Percentiles rank a stretch among this genome's conserved stretches.
These are phyloP conservation scores for Nakazawaea molendinolei DNA, from an alignment of 805 yeast species.

Conservation along the genomic window DNA sequence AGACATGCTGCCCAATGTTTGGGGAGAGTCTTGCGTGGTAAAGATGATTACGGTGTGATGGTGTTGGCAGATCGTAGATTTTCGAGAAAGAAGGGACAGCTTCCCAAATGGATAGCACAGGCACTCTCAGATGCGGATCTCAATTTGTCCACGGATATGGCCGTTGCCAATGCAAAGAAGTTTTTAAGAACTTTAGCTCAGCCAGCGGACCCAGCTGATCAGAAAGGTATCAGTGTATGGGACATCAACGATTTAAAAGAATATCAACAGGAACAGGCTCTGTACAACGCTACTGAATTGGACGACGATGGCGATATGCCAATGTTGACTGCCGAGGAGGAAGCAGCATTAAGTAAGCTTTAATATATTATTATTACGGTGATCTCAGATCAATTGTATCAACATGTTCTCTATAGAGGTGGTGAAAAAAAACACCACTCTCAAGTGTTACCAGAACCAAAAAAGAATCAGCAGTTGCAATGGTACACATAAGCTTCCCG, in stretches of 20 bases:
- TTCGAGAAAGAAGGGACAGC: conserved; percentile 73
- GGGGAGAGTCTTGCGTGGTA: conserved; percentile 95
- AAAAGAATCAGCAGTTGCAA: conserved; percentile 14
- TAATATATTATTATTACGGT: no score
- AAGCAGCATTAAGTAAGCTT: conserved; percentile 13
- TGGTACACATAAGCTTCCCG: conserved; percentile 12
- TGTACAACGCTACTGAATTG: conserved; percentile 30
- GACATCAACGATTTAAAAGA: conserved; percentile 56
- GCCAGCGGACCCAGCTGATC: conserved; percentile 82
- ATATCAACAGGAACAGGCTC: conserved; percentile 48
- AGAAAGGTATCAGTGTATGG: conserved; percentile 95
- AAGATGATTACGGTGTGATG: conserved; percentile 98
- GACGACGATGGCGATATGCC: conserved; percentile 32
- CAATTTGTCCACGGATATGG: conserved; percentile 95
- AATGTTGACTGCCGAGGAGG: conserved; percentile 15
- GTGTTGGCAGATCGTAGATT: conserved; percentile 94
- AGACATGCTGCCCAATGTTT: conserved; percentile 98
- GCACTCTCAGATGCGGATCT: conserved; percentile 88
- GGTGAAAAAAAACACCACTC: no score
- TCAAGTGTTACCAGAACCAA: no score
- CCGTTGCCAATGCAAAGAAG: conserved; percentile 88
- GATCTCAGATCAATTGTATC: no score
- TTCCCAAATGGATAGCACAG: conserved; percentile 97
- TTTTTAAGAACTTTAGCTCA: conserved; percentile 92
- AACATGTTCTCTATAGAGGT: no score